Base-by-base conservation (phyloP, 352 stramenopile species). In the Globisporangium parvum region DNA sequence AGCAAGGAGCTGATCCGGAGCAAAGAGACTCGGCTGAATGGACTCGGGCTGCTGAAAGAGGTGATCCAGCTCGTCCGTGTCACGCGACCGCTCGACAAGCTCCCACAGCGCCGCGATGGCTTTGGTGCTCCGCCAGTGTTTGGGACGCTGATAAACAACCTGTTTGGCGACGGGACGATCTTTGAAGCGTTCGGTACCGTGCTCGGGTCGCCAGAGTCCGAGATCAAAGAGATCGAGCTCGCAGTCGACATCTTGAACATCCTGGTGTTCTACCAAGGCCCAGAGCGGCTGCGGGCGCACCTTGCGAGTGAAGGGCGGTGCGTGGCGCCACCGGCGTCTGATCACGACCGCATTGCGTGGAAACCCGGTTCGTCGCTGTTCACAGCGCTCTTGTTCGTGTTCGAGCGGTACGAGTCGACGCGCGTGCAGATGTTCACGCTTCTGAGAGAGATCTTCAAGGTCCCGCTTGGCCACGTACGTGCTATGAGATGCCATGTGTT, bases 231-330 rank as follows among this genome's bases (percentile, higher is more conserved):
- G 42, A 63, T 88, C 18, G 61, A 73, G 26, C 41, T 82, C 21
- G 68, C 58, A 17, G 66, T 90, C 33, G 79, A 90, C 24, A 90
- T 92, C 46, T 45, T 92, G 52, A 88, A 84, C 50, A 70, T 72
- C 53, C 48, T 92, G 20, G 68, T 90, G 35, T 75, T 84, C n/a
- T 88, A 84, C 47, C 75, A 87, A 48, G 79, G 81, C 0, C 77
- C 81, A 23, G 81, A 92, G 17, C 75, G 69, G 15, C 66, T 92
- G 47, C 79, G 81, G 11, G 65, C 75, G 33, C 83, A 83, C 48
- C 67, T 92, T 50, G 75, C 75, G 31, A 82, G 66, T 50, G 79
- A 92, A 70, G 81, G 77, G 5, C 85, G 87, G 40, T 88, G 77
- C 50, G 69, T 88, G 12, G 65, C 72, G 21, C 69, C 79, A 6